Percentiles rank a stretch among this genome's conserved stretches.
These are phyloP conservation scores for Tubosaeta brunneosetosa DNA, from an alignment of 768 basidiomycete species.

Conservation along the genomic window DNA sequence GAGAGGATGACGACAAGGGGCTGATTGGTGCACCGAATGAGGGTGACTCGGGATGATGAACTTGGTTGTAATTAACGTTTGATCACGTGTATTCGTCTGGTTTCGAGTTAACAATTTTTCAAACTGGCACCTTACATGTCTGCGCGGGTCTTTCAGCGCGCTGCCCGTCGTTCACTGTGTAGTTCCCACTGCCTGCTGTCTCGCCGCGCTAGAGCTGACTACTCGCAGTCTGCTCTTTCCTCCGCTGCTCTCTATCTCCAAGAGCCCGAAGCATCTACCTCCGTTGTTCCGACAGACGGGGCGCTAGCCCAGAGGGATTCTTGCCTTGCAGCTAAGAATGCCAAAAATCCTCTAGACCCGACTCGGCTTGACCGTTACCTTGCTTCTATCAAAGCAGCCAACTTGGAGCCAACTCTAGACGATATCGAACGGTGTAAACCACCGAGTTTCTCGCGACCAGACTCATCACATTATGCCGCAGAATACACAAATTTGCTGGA, in stretches of 20 bases:
- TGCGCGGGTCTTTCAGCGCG: slow-evolving; percentile 12
- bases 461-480: slow-evolving; percentile 43
- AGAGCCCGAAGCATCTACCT: slow-evolving; percentile 2
- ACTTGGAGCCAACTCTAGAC: slow-evolving; percentile 46
- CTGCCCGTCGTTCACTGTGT: slow-evolving; percentile 15
- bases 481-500: slow-evolving; percentile 53
- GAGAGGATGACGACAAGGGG: slow-evolving; percentile 44
- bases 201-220: slow-evolving; percentile 17
- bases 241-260: slow-evolving; percentile 4
- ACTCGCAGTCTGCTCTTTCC: slow-evolving; percentile 23
- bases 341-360: slow-evolving; percentile 33
- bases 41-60: slow-evolving; percentile 18
- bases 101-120: not conserved
- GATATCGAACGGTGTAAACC: slow-evolving; percentile 63
- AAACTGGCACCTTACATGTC: slow-evolving; percentile 17
- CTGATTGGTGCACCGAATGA: slow-evolving; percentile 17
- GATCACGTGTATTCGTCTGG: not conserved
- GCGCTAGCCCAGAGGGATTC: slow-evolving; percentile 2
- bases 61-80: not conserved
- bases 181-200: slow-evolving; percentile 11
- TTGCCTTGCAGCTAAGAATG: not conserved
- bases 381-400: slow-evolving; percentile 43
- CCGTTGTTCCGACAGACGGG: not conserved
- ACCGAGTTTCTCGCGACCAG: slow-evolving; percentile 33
- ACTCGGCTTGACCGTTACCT: slow-evolving; percentile 55